A percentile compares a stretch with the other conserved stretches of the same genome.
phyloP scores from a whole-genome alignment of 495 filamentous ascomycete genomes.

The Astrothelium macrocarpum region DNA sequence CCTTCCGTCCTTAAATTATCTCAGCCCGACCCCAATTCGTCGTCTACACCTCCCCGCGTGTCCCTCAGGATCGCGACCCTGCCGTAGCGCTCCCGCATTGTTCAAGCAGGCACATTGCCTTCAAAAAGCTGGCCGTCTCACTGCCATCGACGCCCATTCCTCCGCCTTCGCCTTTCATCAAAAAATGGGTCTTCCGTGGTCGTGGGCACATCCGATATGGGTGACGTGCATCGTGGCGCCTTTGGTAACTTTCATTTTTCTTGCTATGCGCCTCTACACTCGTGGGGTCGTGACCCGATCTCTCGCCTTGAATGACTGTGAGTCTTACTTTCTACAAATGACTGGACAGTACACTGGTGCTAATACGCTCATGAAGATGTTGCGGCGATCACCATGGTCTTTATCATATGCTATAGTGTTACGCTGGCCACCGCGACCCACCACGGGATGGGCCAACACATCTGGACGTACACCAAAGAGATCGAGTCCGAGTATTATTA shows the following conservation, averaged over 20 bases:
- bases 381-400: background rate
- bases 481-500: conserved; percentile 4
- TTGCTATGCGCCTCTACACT: background rate
- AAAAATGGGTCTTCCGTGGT: conserved; percentile 4
- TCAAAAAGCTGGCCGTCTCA: background rate
- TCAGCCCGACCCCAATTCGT: background rate
- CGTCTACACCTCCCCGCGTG: background rate
- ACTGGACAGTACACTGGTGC: background rate
- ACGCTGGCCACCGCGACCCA: conserved; percentile 5
- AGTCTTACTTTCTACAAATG: background rate
- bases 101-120: background rate
- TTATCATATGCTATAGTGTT: background rate
- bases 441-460: conserved; percentile 10
- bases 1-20: conserved; percentile 2
- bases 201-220: conserved; percentile 1
- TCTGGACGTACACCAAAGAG: background rate
- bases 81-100: background rate
- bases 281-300: background rate
- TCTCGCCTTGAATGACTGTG: conserved; percentile 1
- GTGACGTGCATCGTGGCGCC: background rate
- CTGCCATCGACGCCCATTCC: background rate
- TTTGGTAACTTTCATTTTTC: conserved; percentile 1
- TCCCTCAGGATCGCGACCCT: background rate
- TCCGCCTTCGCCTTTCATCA: background rate
- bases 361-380: background rate